Evolutionary conservation across 202 grass and related monocot species (phyloP).

Genomic region (Zoysia matrella): DNA sequence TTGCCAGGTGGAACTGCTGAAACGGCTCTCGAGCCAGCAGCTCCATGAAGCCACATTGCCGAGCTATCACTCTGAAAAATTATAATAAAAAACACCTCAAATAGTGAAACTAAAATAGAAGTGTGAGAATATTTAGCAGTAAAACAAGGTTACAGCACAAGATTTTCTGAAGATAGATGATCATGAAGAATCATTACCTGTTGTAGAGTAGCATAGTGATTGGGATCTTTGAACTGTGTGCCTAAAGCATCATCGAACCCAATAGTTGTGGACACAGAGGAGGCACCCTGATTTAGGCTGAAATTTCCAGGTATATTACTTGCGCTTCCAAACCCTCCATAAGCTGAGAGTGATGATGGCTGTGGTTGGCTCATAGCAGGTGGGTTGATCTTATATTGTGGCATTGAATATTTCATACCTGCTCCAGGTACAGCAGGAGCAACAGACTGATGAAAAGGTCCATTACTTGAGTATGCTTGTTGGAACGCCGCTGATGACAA

Average conservation of each 20-base stretch:
- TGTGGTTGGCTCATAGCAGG: conserved; percentile 63
- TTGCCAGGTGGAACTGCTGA: conserved; percentile 72
- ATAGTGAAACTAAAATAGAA: background rate
- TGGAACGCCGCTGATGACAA: conserved; percentile 81
- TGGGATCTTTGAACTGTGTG: conserved; percentile 83
- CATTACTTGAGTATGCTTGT: conserved; percentile 82
- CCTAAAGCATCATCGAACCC: conserved; percentile 85
- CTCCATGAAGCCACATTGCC: conserved; percentile 89
- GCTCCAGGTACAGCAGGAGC: conserved; percentile 54
- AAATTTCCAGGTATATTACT: conserved; percentile 81
- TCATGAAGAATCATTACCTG: conserved; percentile 57
- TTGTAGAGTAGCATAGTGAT: conserved; percentile 77
- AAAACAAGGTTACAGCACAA: background rate
- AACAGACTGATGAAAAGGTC: conserved; percentile 54
- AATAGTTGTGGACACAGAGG: conserved; percentile 54
- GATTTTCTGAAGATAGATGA: conserved; percentile 23
- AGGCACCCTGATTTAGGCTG: conserved; percentile 54
- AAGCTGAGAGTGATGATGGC: conserved; percentile 63
- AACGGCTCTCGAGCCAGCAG: conserved; percentile 72
- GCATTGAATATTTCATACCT: conserved; percentile 82
- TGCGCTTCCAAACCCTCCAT: conserved; percentile 76
- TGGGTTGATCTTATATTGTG: conserved; percentile 83
- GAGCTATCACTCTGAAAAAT: conserved; percentile 71
- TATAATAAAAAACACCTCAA: conserved; percentile 19
- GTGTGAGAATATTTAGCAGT: background rate